These are phyloP conservation scores for Podochytrium sp. DNA, from an alignment of 192 early-diverging fungal species.

Conservation along the genomic window DNA sequence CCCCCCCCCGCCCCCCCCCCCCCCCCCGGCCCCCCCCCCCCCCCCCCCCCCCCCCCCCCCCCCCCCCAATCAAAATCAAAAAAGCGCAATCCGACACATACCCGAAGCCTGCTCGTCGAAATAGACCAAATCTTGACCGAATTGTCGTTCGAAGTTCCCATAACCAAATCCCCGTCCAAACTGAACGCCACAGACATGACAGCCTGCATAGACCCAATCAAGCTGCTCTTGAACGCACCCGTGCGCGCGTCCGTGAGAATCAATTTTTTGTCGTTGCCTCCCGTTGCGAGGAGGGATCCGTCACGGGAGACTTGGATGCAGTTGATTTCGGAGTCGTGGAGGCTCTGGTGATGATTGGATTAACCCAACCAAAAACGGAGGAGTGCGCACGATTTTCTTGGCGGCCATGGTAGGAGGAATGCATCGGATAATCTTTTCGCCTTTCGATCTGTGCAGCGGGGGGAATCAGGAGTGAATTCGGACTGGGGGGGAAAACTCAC, in stretches of 20 bases:
- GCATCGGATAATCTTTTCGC: conserved; percentile 10
- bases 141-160: conserved; percentile 90
- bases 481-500: neutral
- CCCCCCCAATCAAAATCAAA: no score
- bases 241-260: conserved; percentile 78
- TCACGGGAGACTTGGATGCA: conserved; percentile 73
- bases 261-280: conserved; percentile 80
- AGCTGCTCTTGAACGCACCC: conserved; percentile 57
- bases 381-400: conserved; percentile 45
- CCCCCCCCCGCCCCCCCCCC: no score
- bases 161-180: conserved; percentile 64
- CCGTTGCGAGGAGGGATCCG: conserved; percentile 76
- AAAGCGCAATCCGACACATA: conserved; percentile 28
- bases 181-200: conserved; percentile 85
- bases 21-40: no score
- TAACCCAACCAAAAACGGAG: neutral
- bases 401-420: conserved; percentile 45
- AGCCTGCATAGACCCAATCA: conserved; percentile 83
- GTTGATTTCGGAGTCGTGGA: conserved; percentile 82
- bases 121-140: conserved; percentile 87
- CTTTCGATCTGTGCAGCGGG: neutral
- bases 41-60: no score
- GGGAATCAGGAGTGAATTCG: neutral
- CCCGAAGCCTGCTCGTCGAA: conserved; percentile 72
- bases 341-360: conserved; percentile 38